A percentile compares a stretch with the other conserved stretches of the same genome.
Conservation (phyloP, 1,139 yeast genomes). For the Debaryomyces psychrophilus region DNA sequence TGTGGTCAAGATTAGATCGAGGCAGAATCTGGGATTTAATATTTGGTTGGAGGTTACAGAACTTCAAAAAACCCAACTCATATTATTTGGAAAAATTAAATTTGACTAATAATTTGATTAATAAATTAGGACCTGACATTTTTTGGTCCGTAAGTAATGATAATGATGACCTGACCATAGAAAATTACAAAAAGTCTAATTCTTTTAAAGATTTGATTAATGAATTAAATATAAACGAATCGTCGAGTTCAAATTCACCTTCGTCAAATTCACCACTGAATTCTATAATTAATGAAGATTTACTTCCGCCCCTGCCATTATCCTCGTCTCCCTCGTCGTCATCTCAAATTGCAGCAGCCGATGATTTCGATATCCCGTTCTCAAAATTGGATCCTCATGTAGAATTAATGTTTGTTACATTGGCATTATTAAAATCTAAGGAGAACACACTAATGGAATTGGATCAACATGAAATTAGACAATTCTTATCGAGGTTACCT, state of each 20-base stretch:
- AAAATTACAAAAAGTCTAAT: slow-evolving; percentile 19
- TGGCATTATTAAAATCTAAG: slow-evolving; percentile 80
- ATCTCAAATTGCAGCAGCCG: slow-evolving; percentile 5
- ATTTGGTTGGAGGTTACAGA: slow-evolving; percentile 72
- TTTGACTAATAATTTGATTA: slow-evolving; percentile 24
- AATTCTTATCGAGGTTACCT: slow-evolving; percentile 64
- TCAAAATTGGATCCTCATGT: slow-evolving; percentile 75
- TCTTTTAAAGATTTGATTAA: slow-evolving; percentile 39
- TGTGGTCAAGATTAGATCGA: slow-evolving; percentile 78
- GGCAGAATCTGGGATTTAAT: slow-evolving; percentile 89
- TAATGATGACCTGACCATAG: slow-evolving; percentile 15
- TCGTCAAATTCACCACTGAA: slow-evolving; percentile 11
- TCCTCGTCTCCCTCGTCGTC: slow-evolving; percentile 22
- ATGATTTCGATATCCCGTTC: slow-evolving; percentile 51
- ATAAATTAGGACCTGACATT: slow-evolving; percentile 47
- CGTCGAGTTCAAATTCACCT: slow-evolving; percentile 16
- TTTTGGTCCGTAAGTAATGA: slow-evolving; percentile 40
- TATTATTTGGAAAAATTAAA: slow-evolving; percentile 40
- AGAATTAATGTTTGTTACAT: slow-evolving; percentile 73
- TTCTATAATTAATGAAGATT: slow-evolving; percentile 2
- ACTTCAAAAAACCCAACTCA: slow-evolving; percentile 33
- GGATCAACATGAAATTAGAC: slow-evolving; percentile 88
- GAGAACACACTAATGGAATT: slow-evolving; percentile 79
- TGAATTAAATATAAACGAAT: slow-evolving; percentile 24
- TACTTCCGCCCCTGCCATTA: slow-evolving; percentile 13